These are phyloP conservation scores for Zea luxurians DNA, from an alignment of 176 grass and related monocot genomes.

Conservation along the genomic window DNA sequence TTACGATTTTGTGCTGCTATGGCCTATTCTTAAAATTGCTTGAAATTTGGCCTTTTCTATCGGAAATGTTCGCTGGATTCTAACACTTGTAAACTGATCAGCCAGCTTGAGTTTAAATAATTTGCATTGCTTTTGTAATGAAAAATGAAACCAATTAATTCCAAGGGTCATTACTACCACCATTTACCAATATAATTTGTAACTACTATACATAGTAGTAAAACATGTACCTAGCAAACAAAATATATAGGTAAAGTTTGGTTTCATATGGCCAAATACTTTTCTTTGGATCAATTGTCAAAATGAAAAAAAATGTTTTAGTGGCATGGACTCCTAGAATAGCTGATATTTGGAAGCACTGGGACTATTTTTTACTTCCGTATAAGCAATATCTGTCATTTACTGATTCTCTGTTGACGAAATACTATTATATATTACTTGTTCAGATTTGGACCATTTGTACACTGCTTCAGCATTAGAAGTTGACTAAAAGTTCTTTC, in stretches of 20 bases:
- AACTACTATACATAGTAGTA: too few species aligned
- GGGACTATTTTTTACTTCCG: neutral
- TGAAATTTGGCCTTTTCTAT: slow-evolving; percentile 5
- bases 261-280: neutral
- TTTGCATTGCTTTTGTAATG: neutral
- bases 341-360: too few species aligned
- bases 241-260: too few species aligned
- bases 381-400: neutral
- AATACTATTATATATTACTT: neutral
- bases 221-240: too few species aligned
- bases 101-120: slow-evolving; percentile 10
- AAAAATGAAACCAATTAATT: slow-evolving; percentile 3
- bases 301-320: neutral
- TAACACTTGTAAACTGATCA: neutral
- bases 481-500: neutral
- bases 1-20: neutral
- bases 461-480: neutral
- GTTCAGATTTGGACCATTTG: neutral
- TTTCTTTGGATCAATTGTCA: neutral
- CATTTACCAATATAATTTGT: neutral
- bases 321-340: too few species aligned
- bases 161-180: neutral
- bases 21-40: slow-evolving; percentile 7
- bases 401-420: neutral
- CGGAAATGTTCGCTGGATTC: neutral